phyloP scores from a whole-genome alignment of 257 asterid genomes.

The Mentha longifolia region DNA sequence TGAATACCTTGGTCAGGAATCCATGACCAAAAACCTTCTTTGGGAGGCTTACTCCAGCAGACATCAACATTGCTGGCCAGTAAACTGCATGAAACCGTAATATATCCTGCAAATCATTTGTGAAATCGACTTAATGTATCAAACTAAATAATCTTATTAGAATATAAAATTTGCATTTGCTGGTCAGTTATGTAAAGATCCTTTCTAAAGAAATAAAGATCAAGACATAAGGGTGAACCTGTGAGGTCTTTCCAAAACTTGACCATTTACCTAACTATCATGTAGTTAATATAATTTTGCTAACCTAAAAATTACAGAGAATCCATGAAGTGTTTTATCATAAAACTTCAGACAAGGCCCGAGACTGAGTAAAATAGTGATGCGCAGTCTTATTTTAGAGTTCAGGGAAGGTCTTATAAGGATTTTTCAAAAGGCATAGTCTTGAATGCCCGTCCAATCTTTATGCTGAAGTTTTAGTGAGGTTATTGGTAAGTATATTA shows the following conservation, averaged over 20 bases:
- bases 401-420: conserved; percentile 15
- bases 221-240: conserved; percentile 13
- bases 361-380: conserved; percentile 22
- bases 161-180: neutral
- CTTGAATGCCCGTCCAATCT: conserved; percentile 6
- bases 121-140: conserved; percentile 30
- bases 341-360: neutral
- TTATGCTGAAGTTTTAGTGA: neutral
- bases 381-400: neutral
- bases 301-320: neutral
- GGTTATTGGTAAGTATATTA: neutral
- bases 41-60: conserved; percentile 88
- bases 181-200: conserved; percentile 11
- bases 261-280: conserved; percentile 24
- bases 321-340: neutral
- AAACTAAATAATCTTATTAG: conserved; percentile 1
- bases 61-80: conserved; percentile 99
- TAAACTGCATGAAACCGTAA: conserved; percentile 98
- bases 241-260: conserved; percentile 21
- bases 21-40: conserved; percentile 98
- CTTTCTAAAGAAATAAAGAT: conserved; percentile 6
- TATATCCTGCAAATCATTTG: conserved; percentile 72
- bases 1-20: conserved; percentile 89
- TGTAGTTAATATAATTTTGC: no score
- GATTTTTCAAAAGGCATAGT: neutral